Evolutionary conservation across 139 green algal species (phyloP), one percentile per base, ranked within the genome.

Genomic region (Micractinium conductrix): DNA sequence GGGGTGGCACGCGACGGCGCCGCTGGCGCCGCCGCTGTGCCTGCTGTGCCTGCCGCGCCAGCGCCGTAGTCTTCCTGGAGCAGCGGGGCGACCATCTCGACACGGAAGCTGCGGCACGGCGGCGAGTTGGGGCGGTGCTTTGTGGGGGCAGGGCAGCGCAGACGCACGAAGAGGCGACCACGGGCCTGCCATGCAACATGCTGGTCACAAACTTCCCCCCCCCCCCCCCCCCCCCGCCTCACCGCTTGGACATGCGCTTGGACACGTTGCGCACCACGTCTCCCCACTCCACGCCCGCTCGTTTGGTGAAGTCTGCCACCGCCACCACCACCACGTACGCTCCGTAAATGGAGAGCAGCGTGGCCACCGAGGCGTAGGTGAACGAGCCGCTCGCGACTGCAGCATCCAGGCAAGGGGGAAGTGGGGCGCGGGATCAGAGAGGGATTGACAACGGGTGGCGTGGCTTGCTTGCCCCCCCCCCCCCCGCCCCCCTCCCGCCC

Each of bases 251-350:
- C 55, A 68, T 68, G 28, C 76, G 53, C 24, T 43, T 42, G 30
- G 76, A 82, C 22, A 88, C 50, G 1, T 33, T 71, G 12, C 74
- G 38, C 9, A 53, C 86, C 44, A 89, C 26, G 63, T 91, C 80
- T 2, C 82, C 42, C 90, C 91, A 94, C 63, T 94, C 92, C 33
- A 85, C 84, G 43, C 85, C 86, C 45, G 58, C 24, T 1, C 88
- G 79, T 21, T 90, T 84, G 16, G 28, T 86, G 40, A 92, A 85
- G 78, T 97, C 94, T 0, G 92, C 93, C 43, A 84, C 81, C 73
- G 96, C 94, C 62, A 97, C 94, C 83, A 92, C 91, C 9, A 86
- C 65, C 42, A 92, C 92, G 76, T 96, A 97, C 8, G 81, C 44
- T 4, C 72, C 45, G 82, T 97, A 97, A 42, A 96, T 48, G 40